Base-by-base conservation (phyloP, 164 flowering plant species). In the Tetracentron sinense region DNA sequence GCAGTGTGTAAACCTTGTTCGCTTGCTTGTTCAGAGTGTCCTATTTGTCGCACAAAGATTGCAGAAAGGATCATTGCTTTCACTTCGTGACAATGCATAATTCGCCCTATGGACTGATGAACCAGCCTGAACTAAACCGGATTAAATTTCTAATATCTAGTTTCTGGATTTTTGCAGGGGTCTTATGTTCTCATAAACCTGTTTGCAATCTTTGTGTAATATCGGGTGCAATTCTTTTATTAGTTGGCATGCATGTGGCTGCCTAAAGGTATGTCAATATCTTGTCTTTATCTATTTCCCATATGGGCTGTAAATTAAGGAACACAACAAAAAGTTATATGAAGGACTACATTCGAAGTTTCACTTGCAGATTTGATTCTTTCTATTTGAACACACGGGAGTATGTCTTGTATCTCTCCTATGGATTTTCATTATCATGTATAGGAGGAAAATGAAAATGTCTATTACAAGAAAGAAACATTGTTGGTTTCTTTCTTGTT, bases 1-100 rank as follows among this genome's bases (percentile, higher is more conserved):
- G 88, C 95, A 94, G 99, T 94, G 76, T 94, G 99, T 80, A 88
- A 89, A 79, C 79, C 90, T 57, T 91, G 99, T 76, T 91, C 99
- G 11, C 85, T 91, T 70, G 97, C 93, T 33, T 91, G 99, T 77
- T 76, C 87, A 0, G 98, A 94, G 76, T 94, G 99, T 60, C 99
- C 96, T 23, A 79, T 91, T 66, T 94, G 99, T 71, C 89, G 97
- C 54, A 82, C 91, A 71, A 84, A 78, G 75, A 91, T 94, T 65
- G 76, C 82, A 26, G 99, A 94, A 78, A 84, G 96, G 76, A 86
- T 94, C 68, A 85, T 91, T 74, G 90, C 95, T 31, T 91, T 91
- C 73, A 81, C 96, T 69, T 85, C 88, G 20, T 88, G 74, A 79
- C 59, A 65, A 22, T 22, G 58, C 67, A 8, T 49, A 31, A 28